Conservation (phyloP, 2,329 filamentous ascomycete genomes). For the Teratosphaeria viscida region DNA sequence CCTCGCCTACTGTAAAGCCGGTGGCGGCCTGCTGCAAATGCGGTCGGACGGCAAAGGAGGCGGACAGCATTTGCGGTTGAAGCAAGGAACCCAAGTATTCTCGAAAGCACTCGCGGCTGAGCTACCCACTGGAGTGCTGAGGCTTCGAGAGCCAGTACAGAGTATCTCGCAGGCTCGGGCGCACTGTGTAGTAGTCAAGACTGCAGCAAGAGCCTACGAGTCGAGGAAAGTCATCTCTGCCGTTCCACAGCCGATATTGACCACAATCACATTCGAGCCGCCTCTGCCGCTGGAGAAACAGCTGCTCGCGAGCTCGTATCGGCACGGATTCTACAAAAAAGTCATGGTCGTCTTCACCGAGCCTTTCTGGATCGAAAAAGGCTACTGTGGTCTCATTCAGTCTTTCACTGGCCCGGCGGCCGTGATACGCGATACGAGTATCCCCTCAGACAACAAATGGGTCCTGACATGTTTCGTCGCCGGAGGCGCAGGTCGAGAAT, state of each 20-base stretch:
- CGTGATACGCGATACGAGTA: conserved; percentile 37
- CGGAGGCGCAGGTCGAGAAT: conserved; percentile 28
- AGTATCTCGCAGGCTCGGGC: conserved; percentile 8
- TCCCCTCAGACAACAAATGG: conserved; percentile 14
- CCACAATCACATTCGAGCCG: conserved; percentile 39
- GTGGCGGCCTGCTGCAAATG: conserved; percentile 43
- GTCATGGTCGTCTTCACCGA: conserved; percentile 37
- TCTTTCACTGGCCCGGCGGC: conserved; percentile 35
- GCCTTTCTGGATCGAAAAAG: conserved; percentile 38
- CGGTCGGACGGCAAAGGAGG: conserved; percentile 43
- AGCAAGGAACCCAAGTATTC: conserved; percentile 38
- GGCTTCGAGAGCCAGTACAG: conserved; percentile 14
- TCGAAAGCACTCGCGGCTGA: conserved; percentile 27
- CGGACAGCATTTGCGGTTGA: conserved; percentile 43
- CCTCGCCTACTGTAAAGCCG: conserved; percentile 45
- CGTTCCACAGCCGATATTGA: conserved; percentile 37
- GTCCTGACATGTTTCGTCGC: conserved; percentile 34
- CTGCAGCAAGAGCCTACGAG: conserved; percentile 20
- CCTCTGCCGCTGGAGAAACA: conserved; percentile 33
- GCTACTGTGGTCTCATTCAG: conserved; percentile 37
- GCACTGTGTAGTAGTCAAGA: conserved; percentile 16
- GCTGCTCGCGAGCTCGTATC: conserved; percentile 10
- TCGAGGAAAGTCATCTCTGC: conserved; percentile 40
- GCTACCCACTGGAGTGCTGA: conserved; percentile 19
- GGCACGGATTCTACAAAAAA: conserved; percentile 41